These are phyloP conservation scores for Suhomyces bribrorum DNA, from an alignment of 1,139 yeast species.

Conservation along the genomic window DNA sequence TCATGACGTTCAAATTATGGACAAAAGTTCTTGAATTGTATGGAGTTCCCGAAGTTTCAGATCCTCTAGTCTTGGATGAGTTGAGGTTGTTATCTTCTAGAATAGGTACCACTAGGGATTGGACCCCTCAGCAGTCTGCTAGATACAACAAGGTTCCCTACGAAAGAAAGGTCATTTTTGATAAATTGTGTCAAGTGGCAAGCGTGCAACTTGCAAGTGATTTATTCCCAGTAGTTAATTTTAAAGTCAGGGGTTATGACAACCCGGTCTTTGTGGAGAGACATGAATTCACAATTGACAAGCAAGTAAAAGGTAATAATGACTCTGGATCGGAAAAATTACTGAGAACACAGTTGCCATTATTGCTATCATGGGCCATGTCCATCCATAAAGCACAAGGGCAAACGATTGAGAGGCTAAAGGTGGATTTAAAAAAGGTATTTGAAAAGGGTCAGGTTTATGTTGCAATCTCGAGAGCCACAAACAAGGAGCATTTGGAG, in stretches of 20 bases:
- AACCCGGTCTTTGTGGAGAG: slow-evolving; percentile 53
- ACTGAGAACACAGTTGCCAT: slow-evolving; percentile 71
- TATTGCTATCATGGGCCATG: slow-evolving; percentile 82
- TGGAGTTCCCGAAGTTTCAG: slow-evolving; percentile 22
- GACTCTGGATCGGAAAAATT: slow-evolving; percentile 16
- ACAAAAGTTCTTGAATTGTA: slow-evolving; percentile 29
- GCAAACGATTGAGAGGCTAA: slow-evolving; percentile 77
- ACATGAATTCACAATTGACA: slow-evolving; percentile 67
- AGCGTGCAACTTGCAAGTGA: slow-evolving; percentile 27
- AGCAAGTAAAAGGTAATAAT: slow-evolving; percentile 7
- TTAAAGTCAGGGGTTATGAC: slow-evolving; percentile 41
- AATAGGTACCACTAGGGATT: slow-evolving; percentile 25
- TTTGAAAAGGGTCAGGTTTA: slow-evolving; percentile 95
- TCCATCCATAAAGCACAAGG: slow-evolving; percentile 94
- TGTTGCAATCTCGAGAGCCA: slow-evolving; percentile 91
- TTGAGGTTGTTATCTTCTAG: slow-evolving; percentile 28
- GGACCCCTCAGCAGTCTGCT: slow-evolving; percentile 48
- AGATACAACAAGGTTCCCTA: slow-evolving; percentile 29
- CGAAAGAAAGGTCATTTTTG: slow-evolving; percentile 28
- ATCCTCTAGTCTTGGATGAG: slow-evolving; percentile 28
- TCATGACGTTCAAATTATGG: slow-evolving; percentile 45
- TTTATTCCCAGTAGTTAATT: slow-evolving; percentile 58
- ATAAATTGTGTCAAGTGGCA: slow-evolving; percentile 36
- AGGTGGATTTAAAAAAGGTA: slow-evolving; percentile 67
- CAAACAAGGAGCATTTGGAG: slow-evolving; percentile 69